Evolutionary conservation across 768 basidiomycete genomes (phyloP).

Genomic region (Calvatia gigantea): DNA sequence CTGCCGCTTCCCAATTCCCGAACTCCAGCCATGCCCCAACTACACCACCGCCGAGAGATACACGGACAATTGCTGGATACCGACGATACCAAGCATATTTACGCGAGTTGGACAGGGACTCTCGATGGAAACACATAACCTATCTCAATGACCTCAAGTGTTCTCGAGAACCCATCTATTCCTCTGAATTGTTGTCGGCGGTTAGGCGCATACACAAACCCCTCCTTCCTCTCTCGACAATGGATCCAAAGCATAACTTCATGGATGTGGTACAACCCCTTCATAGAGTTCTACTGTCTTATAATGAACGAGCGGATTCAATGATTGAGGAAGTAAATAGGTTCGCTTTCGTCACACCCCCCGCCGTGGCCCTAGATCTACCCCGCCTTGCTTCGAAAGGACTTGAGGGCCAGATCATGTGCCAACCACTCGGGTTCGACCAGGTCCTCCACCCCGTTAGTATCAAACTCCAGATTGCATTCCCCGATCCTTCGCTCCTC

Average conservation of each 20-base stretch:
- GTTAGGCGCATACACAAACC: slow-evolving; percentile 36
- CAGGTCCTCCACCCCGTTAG: slow-evolving; percentile 62
- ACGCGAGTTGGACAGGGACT: slow-evolving; percentile 45
- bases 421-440: slow-evolving; percentile 54
- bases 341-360: slow-evolving; percentile 81
- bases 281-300: slow-evolving; percentile 60
- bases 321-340: slow-evolving; percentile 52
- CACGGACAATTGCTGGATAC: slow-evolving; percentile 73
- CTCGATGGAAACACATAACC: slow-evolving; percentile 66
- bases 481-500: slow-evolving; percentile 83
- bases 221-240: slow-evolving; percentile 48
- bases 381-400: slow-evolving; percentile 59
- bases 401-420: slow-evolving; percentile 20
- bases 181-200: slow-evolving; percentile 42
- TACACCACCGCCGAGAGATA: slow-evolving; percentile 70
- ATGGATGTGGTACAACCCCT: slow-evolving; percentile 39
- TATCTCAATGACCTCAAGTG: slow-evolving; percentile 78
- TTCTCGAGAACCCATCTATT: slow-evolving; percentile 39
- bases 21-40: slow-evolving; percentile 51
- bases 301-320: slow-evolving; percentile 51
- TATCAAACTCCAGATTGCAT: slow-evolving; percentile 89
- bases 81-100: slow-evolving; percentile 46
- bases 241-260: slow-evolving; percentile 35
- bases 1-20: slow-evolving; percentile 55
- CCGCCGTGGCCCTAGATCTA: slow-evolving; percentile 73